Conservation (phyloP, 2,329 filamentous ascomycete genomes). For the Hymenoscyphus repandus region DNA sequence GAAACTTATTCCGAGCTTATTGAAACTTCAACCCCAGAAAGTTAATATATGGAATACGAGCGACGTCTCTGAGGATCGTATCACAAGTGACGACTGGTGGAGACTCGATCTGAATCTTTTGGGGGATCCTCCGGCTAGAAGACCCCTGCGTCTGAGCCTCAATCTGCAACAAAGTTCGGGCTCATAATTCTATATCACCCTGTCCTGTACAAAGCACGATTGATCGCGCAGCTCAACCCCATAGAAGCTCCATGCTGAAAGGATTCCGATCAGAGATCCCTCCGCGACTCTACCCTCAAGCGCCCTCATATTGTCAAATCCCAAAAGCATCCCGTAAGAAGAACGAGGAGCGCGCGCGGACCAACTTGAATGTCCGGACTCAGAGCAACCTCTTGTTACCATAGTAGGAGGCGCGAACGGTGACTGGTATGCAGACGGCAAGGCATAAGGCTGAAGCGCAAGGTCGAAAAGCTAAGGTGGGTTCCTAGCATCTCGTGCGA, state of each 20-base stretch:
- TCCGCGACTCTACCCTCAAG: constrained; percentile 1
- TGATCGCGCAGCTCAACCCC: constrained; percentile 9
- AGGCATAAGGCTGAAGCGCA: constrained; percentile 53
- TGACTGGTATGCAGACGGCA: constrained; percentile 39
- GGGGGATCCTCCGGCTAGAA: constrained; percentile 6
- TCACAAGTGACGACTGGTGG: neutral
- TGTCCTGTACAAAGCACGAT: constrained; percentile 6
- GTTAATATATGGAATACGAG: too few relatives aligned
- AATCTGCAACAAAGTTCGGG: constrained; percentile 14
- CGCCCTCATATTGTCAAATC: too few relatives aligned
- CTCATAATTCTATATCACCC: constrained; percentile 13
- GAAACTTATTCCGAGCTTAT: too few relatives aligned
- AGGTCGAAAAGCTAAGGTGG: constrained; percentile 58
- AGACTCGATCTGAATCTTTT: neutral
- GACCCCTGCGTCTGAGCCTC: constrained; percentile 13
- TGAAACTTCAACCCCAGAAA: too few relatives aligned
- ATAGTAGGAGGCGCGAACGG: constrained; percentile 30
- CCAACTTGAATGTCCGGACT: constrained; percentile 28
- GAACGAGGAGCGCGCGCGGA: constrained; percentile 9
- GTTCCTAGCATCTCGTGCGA: constrained; percentile 6
- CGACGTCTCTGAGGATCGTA: neutral
- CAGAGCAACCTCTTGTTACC: constrained; percentile 21
- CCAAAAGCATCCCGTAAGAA: too few relatives aligned
- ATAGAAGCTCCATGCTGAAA: constrained; percentile 12
- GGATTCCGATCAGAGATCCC: constrained; percentile 1